These are phyloP conservation scores for Rhodotorula graminis DNA, from an alignment of 768 basidiomycete genomes.

Conservation along the genomic window DNA sequence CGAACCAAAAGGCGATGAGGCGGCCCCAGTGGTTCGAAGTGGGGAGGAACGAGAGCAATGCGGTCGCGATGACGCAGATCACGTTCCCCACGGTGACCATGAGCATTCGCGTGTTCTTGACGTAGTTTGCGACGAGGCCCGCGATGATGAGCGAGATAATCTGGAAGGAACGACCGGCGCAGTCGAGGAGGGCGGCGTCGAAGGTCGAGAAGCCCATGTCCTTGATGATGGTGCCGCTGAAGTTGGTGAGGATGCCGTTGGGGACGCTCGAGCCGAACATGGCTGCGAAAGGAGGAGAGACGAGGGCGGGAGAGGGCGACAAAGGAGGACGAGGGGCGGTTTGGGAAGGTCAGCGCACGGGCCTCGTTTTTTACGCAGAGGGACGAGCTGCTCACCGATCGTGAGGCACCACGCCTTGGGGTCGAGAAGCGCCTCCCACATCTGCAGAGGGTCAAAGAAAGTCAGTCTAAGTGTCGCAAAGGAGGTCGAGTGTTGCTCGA, in stretches of 20 bases:
- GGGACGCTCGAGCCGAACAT: conserved; percentile 47
- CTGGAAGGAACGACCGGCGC: conserved; percentile 47
- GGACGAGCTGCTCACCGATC: conserved; percentile 20
- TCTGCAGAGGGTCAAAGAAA: too few relatives aligned
- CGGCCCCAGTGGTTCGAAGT: conserved; percentile 31
- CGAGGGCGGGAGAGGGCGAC: too few relatives aligned
- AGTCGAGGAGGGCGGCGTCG: conserved; percentile 47
- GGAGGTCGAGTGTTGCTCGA: too few relatives aligned
- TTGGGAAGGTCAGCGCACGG: too few relatives aligned
- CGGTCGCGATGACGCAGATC: conserved; percentile 43
- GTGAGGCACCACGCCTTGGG: conserved; percentile 46
- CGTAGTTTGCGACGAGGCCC: conserved; percentile 42
- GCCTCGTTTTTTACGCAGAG: too few relatives aligned
- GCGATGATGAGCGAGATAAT: conserved; percentile 47
- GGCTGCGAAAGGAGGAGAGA: conserved; percentile 13
- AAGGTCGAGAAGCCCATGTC: conserved; percentile 44
- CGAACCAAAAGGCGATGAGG: background rate
- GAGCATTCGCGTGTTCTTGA: conserved; percentile 41
- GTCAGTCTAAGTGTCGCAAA: too few relatives aligned
- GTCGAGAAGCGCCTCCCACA: conserved; percentile 42
- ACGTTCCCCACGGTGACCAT: conserved; percentile 46
- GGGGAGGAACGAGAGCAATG: conserved; percentile 47
- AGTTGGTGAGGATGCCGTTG: conserved; percentile 48
- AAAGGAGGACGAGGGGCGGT: too few relatives aligned
- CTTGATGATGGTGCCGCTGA: conserved; percentile 47